Conservation (phyloP, 495 filamentous ascomycete genomes). For the Penicillium canescens region DNA sequence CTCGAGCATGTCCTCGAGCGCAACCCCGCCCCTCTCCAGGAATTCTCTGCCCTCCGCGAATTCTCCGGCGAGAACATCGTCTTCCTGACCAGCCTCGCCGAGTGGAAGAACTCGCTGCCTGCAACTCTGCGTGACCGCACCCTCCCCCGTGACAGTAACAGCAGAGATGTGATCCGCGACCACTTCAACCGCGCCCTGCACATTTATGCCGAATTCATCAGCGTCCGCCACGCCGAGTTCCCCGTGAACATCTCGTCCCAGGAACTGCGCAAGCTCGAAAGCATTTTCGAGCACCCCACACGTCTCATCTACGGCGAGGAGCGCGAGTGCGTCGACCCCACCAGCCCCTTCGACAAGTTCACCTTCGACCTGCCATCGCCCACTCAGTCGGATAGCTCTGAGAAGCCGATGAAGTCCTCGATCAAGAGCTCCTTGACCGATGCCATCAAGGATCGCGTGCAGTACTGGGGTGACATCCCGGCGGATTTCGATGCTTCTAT, state of each 20-base stretch:
- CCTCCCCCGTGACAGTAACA: conserved; percentile 16
- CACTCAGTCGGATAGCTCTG: conserved; percentile 17
- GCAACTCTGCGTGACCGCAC: conserved; percentile 15
- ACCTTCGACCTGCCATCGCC: conserved; percentile 22
- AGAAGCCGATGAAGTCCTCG: conserved; percentile 13
- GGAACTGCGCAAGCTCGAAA: conserved; percentile 48
- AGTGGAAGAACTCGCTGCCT: conserved; percentile 49
- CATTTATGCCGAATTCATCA: conserved; percentile 60
- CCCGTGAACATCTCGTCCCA: conserved; percentile 61
- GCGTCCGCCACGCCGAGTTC: conserved; percentile 56
- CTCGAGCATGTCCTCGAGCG: conserved; percentile 58
- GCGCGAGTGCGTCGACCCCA: conserved; percentile 22
- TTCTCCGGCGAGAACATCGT: conserved; percentile 70
- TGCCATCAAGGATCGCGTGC: conserved; percentile 26
- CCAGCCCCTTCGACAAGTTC: conserved; percentile 34
- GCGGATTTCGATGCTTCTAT: conserved; percentile 49
- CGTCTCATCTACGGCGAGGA: conserved; percentile 34
- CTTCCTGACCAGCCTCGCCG: conserved; percentile 58
- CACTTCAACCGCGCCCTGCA: conserved; percentile 54
- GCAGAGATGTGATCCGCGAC: conserved; percentile 30
- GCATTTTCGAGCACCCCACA: conserved; percentile 47
- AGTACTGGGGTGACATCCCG: conserved; percentile 46
- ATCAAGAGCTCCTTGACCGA: conserved; percentile 8
- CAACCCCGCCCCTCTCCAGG: conserved; percentile 54
- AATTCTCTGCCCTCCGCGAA: conserved; percentile 61